Evolutionary conservation across 192 early-diverging fungal species (phyloP), one percentile per base, ranked within the genome.

Genomic region (Lobosporangium transversale): DNA sequence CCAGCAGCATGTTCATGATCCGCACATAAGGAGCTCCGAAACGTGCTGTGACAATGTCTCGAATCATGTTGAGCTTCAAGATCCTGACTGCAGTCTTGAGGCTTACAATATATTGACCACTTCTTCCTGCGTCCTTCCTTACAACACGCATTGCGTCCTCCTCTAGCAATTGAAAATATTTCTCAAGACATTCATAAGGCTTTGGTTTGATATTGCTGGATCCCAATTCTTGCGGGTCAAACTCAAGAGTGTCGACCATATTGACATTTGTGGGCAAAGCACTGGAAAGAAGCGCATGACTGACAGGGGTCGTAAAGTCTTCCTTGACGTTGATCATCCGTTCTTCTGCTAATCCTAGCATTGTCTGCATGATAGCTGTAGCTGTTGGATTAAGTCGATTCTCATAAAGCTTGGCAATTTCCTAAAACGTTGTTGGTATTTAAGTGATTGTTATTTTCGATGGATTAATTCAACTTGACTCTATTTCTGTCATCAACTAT

Each of bases 361-460:
- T 82, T 4, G 83, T 48, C 50, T 87, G 82, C 49, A 90, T 58
- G 20, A 94, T 80, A 30, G 73, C 68, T 31, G 79, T 86, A n/a
- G 90, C 91, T 15, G 85, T 85, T 17, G 80, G 66, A 69, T 91
- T 94, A 74, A 89, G 82, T 42, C 86, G 81, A 29, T 83, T 81
- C 8, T 81, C 66, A 51, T 86, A 89, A 56, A 84, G 75, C 27
- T 85, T 84, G 21, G 87, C 82, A 51, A 94, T 79, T 71, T 82
- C 79, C 82, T 89, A 64, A 2, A 26, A 54, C 7, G 36, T 12
- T 12, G 6, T 29, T 6, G 20, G 10, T 7, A 43, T 43, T n/a
- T n/a, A n/a, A n/a, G n/a, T n/a, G n/a, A n/a, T n/a, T n/a, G n/a
- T n/a, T n/a, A n/a, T n/a, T n/a, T n/a, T n/a, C n/a, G n/a, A n/a